phyloP scores from a whole-genome alignment of 371 early-diverging fungal species.

The Mortierella sp. region DNA sequence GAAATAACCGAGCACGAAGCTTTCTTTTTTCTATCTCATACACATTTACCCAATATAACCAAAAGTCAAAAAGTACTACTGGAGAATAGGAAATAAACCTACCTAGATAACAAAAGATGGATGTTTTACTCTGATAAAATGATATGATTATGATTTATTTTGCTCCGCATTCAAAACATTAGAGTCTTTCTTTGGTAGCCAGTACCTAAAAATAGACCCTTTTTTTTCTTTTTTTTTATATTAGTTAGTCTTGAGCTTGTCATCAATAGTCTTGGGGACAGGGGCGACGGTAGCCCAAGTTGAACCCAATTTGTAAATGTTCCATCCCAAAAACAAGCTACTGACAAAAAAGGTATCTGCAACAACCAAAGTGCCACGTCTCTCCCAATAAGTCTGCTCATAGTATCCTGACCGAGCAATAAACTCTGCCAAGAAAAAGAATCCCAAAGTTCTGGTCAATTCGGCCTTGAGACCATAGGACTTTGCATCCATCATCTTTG shows the following conservation, averaged over 20 bases:
- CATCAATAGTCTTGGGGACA: not conserved
- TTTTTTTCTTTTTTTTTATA: no score
- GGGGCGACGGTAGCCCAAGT: slow-evolving; percentile 23
- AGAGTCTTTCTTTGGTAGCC: not conserved
- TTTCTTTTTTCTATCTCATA: not conserved
- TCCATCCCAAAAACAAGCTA: slow-evolving; percentile 51
- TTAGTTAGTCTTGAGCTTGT: slow-evolving; percentile 37
- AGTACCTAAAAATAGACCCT: no score
- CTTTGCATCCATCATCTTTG: slow-evolving; percentile 54
- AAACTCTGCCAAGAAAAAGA: slow-evolving; percentile 52
- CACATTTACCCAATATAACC: not conserved
- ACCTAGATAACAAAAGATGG: not conserved
- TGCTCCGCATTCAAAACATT: slow-evolving; percentile 18
- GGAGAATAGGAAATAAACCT: not conserved
- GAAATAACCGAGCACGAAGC: no score
- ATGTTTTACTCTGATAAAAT: not conserved
- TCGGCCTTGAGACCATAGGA: slow-evolving; percentile 47
- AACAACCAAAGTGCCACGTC: slow-evolving; percentile 44
- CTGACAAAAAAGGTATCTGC: slow-evolving; percentile 49
- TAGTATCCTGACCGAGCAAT: slow-evolving; percentile 49
- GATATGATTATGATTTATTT: slow-evolving; percentile 15
- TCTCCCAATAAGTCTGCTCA: slow-evolving; percentile 47
- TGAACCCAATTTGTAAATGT: slow-evolving; percentile 50
- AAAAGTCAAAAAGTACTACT: not conserved
- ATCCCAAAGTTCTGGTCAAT: slow-evolving; percentile 28